Base-by-base conservation (phyloP, 768 basidiomycete species). In the Sporobolomyces phaffii region DNA sequence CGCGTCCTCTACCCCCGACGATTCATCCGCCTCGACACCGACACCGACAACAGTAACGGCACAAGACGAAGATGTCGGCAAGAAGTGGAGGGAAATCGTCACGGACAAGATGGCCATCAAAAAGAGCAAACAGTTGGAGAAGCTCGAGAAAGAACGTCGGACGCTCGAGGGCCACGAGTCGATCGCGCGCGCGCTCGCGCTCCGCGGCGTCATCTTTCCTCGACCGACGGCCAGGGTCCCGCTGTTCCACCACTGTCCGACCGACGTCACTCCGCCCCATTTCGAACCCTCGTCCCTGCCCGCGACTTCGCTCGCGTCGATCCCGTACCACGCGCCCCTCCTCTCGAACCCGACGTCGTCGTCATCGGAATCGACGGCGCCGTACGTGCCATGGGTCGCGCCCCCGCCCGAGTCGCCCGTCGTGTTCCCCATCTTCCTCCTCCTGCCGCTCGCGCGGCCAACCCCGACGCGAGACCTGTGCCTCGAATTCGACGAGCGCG, bases 361-460 rank as follows among this genome's bases (percentile, higher is more conserved):
- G 40, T n/a, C 14, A 62, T 38, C 29, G 17, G 45, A 22, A 33
- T 33, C 47, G 33, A 47, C 48, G 2, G 56, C 56, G 7, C 58
- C 59, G 5, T 64, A 60, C 63, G 9, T 45, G 15, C 61, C 59
- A 1, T 72, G 65, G 65, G 44, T 52, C 11, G 20, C 77, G 75
- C 84, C 62, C 79, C 81, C 71, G 76, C 77, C 67, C 0, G 50
- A 73, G 6, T 85, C 85, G 0, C 82, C 94, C 17, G 78, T 94
- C 68, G 77, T 81, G 45, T 79, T 96, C 75, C 94, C 96, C 3
- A 86, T 88, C 45, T 90, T 96, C 81, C 88, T 98, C 78, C 82
- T 97, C 66, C 96, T 97, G 78, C 96, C 96, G 9, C 87, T 91
- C 76, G 82, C 91, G 70, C 38, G 38, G 17, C 84, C 86, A 15